Conservation (phyloP, 495 filamentous ascomycete genomes). For the Trichoderma parareesei region DNA sequence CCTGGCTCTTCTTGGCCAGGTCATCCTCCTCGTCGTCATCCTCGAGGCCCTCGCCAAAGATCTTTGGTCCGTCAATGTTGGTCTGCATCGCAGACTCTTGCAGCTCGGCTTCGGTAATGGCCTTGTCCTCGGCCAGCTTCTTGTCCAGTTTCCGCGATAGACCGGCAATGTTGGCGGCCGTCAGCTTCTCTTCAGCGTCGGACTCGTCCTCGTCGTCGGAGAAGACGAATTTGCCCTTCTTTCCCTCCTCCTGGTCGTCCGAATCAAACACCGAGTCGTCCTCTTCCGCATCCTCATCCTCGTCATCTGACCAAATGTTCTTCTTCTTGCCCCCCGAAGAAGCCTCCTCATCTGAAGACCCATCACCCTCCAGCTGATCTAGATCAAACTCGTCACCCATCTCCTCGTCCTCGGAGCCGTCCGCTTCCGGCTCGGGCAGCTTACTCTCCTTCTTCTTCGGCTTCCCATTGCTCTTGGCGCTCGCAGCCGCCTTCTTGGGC, state of each 20-base stretch:
- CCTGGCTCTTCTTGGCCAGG: conserved; percentile 36
- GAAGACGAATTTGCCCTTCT: conserved; percentile 62
- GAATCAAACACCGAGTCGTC: conserved; percentile 67
- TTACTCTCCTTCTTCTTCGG: conserved; percentile 28
- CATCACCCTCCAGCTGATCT: conserved; percentile 46
- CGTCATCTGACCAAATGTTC: conserved; percentile 25
- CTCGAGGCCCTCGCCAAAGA: conserved; percentile 60
- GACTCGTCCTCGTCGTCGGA: conserved; percentile 91
- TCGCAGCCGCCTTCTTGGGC: conserved; percentile 19
- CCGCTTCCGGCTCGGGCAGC: conserved; percentile 35
- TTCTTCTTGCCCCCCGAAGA: conserved; percentile 3
- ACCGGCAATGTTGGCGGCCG: conserved; percentile 92
- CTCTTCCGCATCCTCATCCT: conserved; percentile 34
- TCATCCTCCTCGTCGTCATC: conserved; percentile 38
- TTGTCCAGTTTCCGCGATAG: conserved; percentile 74
- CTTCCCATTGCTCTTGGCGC: conserved; percentile 36
- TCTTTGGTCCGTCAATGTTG: conserved; percentile 80
- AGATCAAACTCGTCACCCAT: conserved; percentile 41
- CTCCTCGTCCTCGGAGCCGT: conserved; percentile 40
- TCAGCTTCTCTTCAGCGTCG: conserved; percentile 83
- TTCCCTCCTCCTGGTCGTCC: conserved; percentile 55
- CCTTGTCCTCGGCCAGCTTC: conserved; percentile 58
- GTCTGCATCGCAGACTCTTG: conserved; percentile 88
- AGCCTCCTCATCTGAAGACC: conserved; percentile 32
- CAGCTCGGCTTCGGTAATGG: conserved; percentile 70